Percentiles rank a stretch among this genome's conserved stretches.
These are phyloP conservation scores for Solanum pinnatisectum DNA, from an alignment of 257 asterid genomes.

Conservation along the genomic window DNA sequence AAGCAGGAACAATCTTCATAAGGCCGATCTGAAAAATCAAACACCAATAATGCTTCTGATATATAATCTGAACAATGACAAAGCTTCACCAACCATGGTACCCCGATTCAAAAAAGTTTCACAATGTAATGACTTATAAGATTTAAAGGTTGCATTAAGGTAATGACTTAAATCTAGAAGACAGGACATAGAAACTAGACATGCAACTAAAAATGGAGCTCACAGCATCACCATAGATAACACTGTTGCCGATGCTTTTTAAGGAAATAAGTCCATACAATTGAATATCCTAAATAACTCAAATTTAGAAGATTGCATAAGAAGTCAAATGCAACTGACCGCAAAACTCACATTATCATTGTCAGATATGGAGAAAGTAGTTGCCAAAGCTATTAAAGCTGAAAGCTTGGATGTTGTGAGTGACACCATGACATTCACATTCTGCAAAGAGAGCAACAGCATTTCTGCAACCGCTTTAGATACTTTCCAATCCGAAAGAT, in stretches of 20 bases:
- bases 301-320: background rate
- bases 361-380: slow-evolving; percentile 47
- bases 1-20: background rate
- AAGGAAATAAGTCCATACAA: background rate
- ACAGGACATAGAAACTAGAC: background rate
- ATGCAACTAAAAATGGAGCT: background rate
- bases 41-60: background rate
- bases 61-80: background rate
- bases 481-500: slow-evolving; percentile 52
- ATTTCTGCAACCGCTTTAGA: slow-evolving; percentile 59
- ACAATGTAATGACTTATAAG: background rate
- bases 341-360: slow-evolving; percentile 31
- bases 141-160: background rate
- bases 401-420: slow-evolving; percentile 55
- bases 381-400: slow-evolving; percentile 61
- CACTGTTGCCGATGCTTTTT: background rate
- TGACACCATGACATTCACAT: slow-evolving; percentile 47
- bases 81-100: background rate
- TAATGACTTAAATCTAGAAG: background rate
- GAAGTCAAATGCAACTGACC: slow-evolving; percentile 3
- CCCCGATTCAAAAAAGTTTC: background rate
- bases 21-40: background rate
- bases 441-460: slow-evolving; percentile 52
- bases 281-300: background rate
- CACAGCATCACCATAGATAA: slow-evolving; percentile 9